Evolutionary conservation across 139 green algal species (phyloP), one percentile per base, ranked within the genome.

Genomic region (Zygnema circumcarinatum): DNA sequence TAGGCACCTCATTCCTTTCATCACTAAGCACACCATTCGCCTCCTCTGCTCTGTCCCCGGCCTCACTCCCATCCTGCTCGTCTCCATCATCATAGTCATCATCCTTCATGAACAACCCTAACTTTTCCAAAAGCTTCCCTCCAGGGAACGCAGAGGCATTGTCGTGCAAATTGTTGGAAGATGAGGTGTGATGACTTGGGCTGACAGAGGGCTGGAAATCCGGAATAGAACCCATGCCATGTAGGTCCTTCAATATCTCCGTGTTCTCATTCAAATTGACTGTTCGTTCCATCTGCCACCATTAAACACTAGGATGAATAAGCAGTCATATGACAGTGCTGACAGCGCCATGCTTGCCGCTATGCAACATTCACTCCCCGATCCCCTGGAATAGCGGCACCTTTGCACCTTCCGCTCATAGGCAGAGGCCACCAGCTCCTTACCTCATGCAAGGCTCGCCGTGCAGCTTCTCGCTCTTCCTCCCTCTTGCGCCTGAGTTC

Each of bases 211-310:
- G 7, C 7, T 62, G 47, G 47, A 62, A 62, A 16, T 81, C 74
- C 29, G 76, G 38, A 84, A 62, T 36, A n/a, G 76, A 54, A 67
- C 76, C 31, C 36, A 84, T 36, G 31, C 67, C 47, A 62, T 84
- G 76, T 36, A 84, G 39, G 76, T 84, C 76, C 29, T 84, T 84
- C 36, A 84, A 40, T n/a, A 67, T 67, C 33, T 36, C 36, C 42
- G 67, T 38, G 39, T 62, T 84, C 39, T 84, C 76, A 62, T 84
- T 62, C 25, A 84, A 31, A 33, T 84, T 62, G 22, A 84, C 76
- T 29, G 76, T 74, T 36, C 41, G 29, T n/a, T 36, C 76, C 76
- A 84, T 84, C 38, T 84, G 74, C 74, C 32, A n/a, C n/a, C n/a
- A n/a, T 76, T 35, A 16, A 35, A 76, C 38, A 36, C 16, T 53